These are phyloP conservation scores for Aspergillus ochraceus DNA, from an alignment of 2,329 filamentous ascomycete species.

Conservation along the genomic window DNA sequence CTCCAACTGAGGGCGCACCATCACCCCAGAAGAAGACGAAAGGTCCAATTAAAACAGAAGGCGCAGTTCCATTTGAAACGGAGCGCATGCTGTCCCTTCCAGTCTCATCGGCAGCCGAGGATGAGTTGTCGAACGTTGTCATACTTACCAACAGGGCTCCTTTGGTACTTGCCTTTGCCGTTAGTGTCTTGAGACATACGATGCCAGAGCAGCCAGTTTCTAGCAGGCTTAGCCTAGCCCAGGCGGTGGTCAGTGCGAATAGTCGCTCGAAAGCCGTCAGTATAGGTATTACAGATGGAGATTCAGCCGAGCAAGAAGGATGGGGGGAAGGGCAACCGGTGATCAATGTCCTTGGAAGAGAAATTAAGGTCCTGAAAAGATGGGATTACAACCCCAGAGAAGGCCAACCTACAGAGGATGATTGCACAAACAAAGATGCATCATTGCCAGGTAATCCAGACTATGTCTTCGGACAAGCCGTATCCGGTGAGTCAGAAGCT, in stretches of 20 bases:
- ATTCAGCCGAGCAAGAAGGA: slow-evolving; percentile 67
- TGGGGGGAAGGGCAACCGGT: slow-evolving; percentile 75
- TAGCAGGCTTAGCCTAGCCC: slow-evolving; percentile 78
- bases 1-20: slow-evolving; percentile 34
- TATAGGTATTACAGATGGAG: slow-evolving; percentile 68
- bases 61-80: slow-evolving; percentile 29
- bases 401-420: slow-evolving; percentile 34
- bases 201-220: slow-evolving; percentile 84
- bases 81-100: slow-evolving; percentile 39
- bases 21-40: slow-evolving; percentile 43
- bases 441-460: not conserved
- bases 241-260: slow-evolving; percentile 81
- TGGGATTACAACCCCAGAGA: slow-evolving; percentile 68
- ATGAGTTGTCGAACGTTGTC: slow-evolving; percentile 56
- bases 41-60: slow-evolving; percentile 10
- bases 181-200: slow-evolving; percentile 71
- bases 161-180: slow-evolving; percentile 76
- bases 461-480: slow-evolving; percentile 14
- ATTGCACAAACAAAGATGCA: slow-evolving; percentile 1
- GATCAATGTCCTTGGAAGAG: slow-evolving; percentile 70
- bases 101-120: slow-evolving; percentile 47
- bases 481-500: slow-evolving; percentile 6
- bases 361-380: slow-evolving; percentile 73
- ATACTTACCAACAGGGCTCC: slow-evolving; percentile 79
- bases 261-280: slow-evolving; percentile 74